Evolutionary conservation across 495 filamentous ascomycete species (phyloP), one percentile per base, ranked within the genome.

Genomic region (Ramalina peruviana): DNA sequence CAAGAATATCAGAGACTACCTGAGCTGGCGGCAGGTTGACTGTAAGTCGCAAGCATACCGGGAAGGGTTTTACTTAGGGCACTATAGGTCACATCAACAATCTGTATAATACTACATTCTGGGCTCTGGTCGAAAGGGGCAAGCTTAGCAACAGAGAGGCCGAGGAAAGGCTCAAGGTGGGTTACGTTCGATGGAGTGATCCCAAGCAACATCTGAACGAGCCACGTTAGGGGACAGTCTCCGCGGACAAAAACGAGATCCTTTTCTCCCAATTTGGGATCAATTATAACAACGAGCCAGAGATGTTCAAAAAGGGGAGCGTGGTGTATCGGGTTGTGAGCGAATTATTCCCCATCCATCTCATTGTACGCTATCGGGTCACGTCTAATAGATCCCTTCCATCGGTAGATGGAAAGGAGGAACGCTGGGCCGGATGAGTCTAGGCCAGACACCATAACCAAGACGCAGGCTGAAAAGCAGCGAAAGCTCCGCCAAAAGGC

Each of bases 1-100:
- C 13, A 72, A 72, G 58, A 88, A 90, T 60, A 60, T 97, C 50
- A 75, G 88, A 38, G 92, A 98, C 62, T 98, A 98, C 63, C 79
- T 97, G 77, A 87, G 84, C 58, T 98, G 92, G 92, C 73, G 92
- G 54, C 92, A 98, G 66, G 92, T 85, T 33, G 92, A 98, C 63
- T 97, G 90, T 93, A 62, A 62, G 82, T 66, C 36, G 17, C 30
- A 21, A 10, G 21, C 45, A 36, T n/a, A 13, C 30, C 10, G 2
- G 4, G 33, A 15, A 3, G 12, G 3, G 4, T 6, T 25, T 11
- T 43, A 21, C 38, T 30, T 23, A 52, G 0, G 21, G 13, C n/a
- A 5, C 3, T 11, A 1, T 51, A 89, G 86, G 86, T 60, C 92
- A 98, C 63, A 90, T 98, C 57, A 98, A 98, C 64, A 98, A 98